phyloP scores from a whole-genome alignment of 768 basidiomycete species.

The Sarcodon sp. region DNA sequence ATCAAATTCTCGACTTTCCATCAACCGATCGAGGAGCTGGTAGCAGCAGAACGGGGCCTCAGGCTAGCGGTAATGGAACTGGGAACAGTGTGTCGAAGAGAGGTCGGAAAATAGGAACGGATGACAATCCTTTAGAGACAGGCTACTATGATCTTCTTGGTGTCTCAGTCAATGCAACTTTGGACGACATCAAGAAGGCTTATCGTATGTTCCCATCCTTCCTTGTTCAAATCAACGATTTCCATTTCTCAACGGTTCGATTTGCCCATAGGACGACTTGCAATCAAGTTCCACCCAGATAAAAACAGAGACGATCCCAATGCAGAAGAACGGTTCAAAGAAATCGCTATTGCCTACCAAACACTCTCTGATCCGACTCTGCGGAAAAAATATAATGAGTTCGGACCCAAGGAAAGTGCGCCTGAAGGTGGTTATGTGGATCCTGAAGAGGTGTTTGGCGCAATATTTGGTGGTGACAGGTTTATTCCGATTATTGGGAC shows the following conservation, averaged over 20 bases:
- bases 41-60: constrained; percentile 1
- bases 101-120: constrained; percentile 76
- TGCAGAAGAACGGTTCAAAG: constrained; percentile 83
- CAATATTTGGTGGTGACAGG: constrained; percentile 81
- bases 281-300: constrained; percentile 88
- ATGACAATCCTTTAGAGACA: constrained; percentile 79
- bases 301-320: constrained; percentile 82
- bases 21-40: constrained; percentile 3
- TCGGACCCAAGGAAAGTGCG: constrained; percentile 72
- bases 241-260: not conserved
- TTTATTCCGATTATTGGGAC: constrained; percentile 83
- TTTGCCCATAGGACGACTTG: constrained; percentile 45
- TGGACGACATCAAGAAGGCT: constrained; percentile 84
- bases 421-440: constrained; percentile 83
- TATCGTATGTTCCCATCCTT: constrained; percentile 45
- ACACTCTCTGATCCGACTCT: constrained; percentile 68
- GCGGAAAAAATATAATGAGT: constrained; percentile 84
- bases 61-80: constrained; percentile 3
- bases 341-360: constrained; percentile 84
- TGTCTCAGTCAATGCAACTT: constrained; percentile 58
- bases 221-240: not conserved
- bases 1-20: constrained; percentile 29
- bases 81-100: constrained; percentile 20
- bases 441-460: constrained; percentile 57
- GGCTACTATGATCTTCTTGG: constrained; percentile 86